Conservation (phyloP, 805 yeast genomes). For the Jamesozyma hellenica region DNA sequence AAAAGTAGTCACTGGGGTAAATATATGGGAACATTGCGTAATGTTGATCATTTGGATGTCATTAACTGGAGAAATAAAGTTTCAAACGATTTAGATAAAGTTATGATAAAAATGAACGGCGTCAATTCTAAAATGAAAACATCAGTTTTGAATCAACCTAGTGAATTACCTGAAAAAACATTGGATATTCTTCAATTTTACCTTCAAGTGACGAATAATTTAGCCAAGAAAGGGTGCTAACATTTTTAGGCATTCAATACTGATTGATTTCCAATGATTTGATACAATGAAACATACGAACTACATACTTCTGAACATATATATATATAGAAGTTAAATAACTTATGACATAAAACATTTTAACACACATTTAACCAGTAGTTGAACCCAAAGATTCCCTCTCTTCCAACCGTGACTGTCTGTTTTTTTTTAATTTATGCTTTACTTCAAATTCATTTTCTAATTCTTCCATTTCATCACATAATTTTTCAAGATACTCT, state of each 20-base stretch:
- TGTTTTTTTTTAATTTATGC: conserved; percentile 17
- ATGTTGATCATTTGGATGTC: conserved; percentile 77
- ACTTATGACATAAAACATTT: too few relatives aligned
- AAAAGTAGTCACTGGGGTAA: conserved; percentile 75
- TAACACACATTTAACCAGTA: too few relatives aligned
- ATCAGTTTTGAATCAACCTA: background rate
- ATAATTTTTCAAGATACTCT: conserved; percentile 35
- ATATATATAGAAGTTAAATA: too few relatives aligned
- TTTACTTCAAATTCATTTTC: conserved; percentile 45
- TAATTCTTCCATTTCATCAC: conserved; percentile 54
- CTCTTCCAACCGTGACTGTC: conserved; percentile 1
- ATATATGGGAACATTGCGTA: conserved; percentile 65
- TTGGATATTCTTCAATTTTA: conserved; percentile 65
- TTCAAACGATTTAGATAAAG: conserved; percentile 24
- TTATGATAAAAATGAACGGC: background rate
- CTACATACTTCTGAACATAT: too few relatives aligned
- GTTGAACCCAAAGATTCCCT: background rate
- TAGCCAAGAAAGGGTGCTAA: conserved; percentile 50
- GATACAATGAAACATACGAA: too few relatives aligned
- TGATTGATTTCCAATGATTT: background rate
- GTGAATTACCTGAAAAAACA: conserved; percentile 22
- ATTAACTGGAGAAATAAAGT: conserved; percentile 68
- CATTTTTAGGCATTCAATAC: background rate
- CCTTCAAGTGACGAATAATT: conserved; percentile 52
- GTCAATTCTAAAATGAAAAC: background rate